Base-by-base conservation (phyloP, 2,329 filamentous ascomycete genomes). In the Chaetomiaceae sp. region DNA sequence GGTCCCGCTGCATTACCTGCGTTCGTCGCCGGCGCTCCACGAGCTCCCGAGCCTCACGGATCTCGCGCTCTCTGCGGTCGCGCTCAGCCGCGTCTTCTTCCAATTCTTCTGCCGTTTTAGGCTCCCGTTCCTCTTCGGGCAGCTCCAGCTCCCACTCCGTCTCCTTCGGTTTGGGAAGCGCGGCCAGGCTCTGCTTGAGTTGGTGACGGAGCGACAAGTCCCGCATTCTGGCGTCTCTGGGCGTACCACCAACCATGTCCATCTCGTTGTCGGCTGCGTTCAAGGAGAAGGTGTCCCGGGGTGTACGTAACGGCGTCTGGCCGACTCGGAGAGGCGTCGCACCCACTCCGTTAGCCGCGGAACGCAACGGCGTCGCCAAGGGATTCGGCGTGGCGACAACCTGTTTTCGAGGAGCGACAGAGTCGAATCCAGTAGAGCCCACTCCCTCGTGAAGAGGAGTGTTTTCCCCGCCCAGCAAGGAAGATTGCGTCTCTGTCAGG, bases 71-170 rank as follows among this genome's bases (percentile, higher is more conserved):
- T 49, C 87, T 78, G 46, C 81, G 79, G 63, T 97, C 93, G 29
- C 86, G 79, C 54, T 90, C 81, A 14, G 86, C 88, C 0, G 74
- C 70, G 53, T 77, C 74, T 57, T 78, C 75, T 50, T 79, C 78
- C n/a, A 76, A 60, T 42, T 82, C 74, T 36, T 75, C 70, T 2
- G 64, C 64, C 2, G 62, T 60, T 15, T 64, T 65, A 3, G 69
- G 60, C 56, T 93, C 87, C 51, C 78, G 71, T 53, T 85, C 75
- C 53, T 95, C 89, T 33, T 94, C 88, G 0, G 91, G 91, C 27
- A 95, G 70, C 62, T 96, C 91, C 37, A 97, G 79, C 56, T 97
- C 93, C 84, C 88, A 97, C 55, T 96, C 90, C 0, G 81, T 85
- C 60, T 95, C 88, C 61, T 95, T 96, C 0, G 93, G 93, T 60